phyloP scores from a whole-genome alignment of 805 yeast genomes.

The Monosporozyma siamensis region DNA sequence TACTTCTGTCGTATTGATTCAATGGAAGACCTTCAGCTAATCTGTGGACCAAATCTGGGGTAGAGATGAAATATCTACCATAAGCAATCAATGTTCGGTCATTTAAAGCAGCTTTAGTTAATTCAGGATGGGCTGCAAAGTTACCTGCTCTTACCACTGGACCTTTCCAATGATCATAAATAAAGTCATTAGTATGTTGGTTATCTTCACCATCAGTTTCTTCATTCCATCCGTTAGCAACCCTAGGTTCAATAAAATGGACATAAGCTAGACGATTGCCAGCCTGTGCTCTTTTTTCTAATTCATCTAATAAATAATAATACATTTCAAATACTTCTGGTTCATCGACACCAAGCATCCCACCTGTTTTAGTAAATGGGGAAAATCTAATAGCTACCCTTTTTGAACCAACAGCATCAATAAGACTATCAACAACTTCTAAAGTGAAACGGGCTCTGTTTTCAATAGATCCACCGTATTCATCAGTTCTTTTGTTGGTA shows the following conservation, averaged over 20 bases:
- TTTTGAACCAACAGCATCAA: constrained; percentile 43
- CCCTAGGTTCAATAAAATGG: constrained; percentile 40
- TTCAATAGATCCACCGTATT: constrained; percentile 46
- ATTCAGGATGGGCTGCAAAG: no score
- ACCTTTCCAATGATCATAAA: constrained; percentile 38
- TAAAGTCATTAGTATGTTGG: constrained; percentile 31
- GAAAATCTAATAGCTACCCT: constrained; percentile 40
- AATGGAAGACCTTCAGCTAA: no score
- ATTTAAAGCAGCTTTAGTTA: no score
- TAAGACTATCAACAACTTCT: constrained; percentile 44
- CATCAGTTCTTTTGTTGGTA: constrained; percentile 39
- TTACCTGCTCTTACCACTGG: constrained; percentile 35
- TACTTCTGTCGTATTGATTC: no score
- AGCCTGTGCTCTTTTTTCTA: constrained; percentile 30
- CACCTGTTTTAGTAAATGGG: constrained; percentile 36
- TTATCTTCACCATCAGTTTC: constrained; percentile 18
- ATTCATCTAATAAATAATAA: constrained; percentile 32
- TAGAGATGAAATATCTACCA: no score
- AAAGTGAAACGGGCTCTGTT: constrained; percentile 37
- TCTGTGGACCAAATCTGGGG: no score
- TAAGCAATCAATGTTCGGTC: no score
- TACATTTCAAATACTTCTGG: constrained; percentile 31
- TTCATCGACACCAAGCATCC: constrained; percentile 28
- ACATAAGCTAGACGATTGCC: constrained; percentile 35
- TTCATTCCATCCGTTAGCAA: constrained; percentile 23